A percentile compares a stretch with the other conserved stretches of the same genome.
These are phyloP conservation scores for Rhizopogon vinicolor DNA, from an alignment of 768 basidiomycete species.

Conservation along the genomic window DNA sequence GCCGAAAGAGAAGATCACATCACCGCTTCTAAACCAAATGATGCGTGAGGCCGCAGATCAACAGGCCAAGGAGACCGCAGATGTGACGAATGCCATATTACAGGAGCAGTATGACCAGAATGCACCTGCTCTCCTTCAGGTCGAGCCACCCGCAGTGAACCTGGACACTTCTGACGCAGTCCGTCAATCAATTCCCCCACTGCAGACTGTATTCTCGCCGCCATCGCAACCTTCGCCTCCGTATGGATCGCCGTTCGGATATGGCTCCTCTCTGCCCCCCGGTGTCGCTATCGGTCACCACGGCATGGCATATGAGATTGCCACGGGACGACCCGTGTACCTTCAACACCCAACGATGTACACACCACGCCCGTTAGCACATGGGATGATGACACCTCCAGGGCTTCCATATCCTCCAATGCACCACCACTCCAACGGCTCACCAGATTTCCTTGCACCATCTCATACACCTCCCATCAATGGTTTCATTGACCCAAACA, in stretches of 20 bases:
- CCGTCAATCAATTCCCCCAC: constrained; percentile 34
- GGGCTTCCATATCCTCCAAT: constrained; percentile 53
- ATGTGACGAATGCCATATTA: constrained; percentile 13
- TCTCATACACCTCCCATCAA: constrained; percentile 59
- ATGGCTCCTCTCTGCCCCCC: constrained; percentile 52
- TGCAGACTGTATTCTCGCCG: constrained; percentile 40
- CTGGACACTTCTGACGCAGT: constrained; percentile 23
- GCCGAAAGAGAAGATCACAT: constrained; percentile 7
- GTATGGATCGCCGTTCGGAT: constrained; percentile 66
- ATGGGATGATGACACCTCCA: constrained; percentile 46
- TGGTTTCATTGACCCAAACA: constrained; percentile 61
- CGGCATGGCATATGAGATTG: constrained; percentile 77
- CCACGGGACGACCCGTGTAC: constrained; percentile 78
- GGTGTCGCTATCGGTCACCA: constrained; percentile 72
- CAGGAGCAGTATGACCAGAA: constrained; percentile 24
- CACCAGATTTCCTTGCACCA: constrained; percentile 59
- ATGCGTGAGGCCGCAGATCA: constrained; percentile 1
- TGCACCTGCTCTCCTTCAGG: constrained; percentile 23
- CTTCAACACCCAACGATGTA: constrained; percentile 61
- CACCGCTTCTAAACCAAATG: constrained; percentile 5
- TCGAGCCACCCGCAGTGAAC: constrained; percentile 15
- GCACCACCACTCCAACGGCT: constrained; percentile 53
- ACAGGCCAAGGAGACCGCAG: constrained; percentile 9
- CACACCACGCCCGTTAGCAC: constrained; percentile 63
- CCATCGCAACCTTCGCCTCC: constrained; percentile 46